Evolutionary conservation across 139 green algal genomes (phyloP).

Genomic region (Chlorella vulgaris): DNA sequence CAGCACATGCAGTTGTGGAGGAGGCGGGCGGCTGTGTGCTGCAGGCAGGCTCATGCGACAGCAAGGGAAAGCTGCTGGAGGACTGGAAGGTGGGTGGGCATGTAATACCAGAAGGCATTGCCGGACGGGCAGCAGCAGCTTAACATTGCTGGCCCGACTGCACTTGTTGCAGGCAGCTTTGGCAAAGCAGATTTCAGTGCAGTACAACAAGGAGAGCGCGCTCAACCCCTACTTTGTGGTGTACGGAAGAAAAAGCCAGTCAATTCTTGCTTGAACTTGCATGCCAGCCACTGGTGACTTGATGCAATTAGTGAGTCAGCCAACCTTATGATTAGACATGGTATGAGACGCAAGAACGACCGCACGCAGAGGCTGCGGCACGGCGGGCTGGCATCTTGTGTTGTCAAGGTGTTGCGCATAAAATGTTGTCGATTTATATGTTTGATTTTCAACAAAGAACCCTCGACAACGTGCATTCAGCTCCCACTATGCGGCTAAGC

Average conservation of each 20-base stretch:
- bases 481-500: slow-evolving; percentile 21
- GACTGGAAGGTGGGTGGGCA: slow-evolving; percentile 74
- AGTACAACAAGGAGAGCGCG: slow-evolving; percentile 86
- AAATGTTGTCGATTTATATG: too few relatives aligned
- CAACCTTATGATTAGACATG: too few relatives aligned
- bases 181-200: slow-evolving; percentile 57
- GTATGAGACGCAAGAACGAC: too few relatives aligned
- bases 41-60: slow-evolving; percentile 75
- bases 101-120: not conserved
- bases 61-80: slow-evolving; percentile 74
- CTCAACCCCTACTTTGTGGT: slow-evolving; percentile 92
- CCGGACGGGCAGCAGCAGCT: not conserved
- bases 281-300: too few relatives aligned
- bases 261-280: too few relatives aligned
- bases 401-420: too few relatives aligned
- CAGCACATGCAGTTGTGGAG: slow-evolving; percentile 82
- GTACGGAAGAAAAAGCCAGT: too few relatives aligned
- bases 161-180: slow-evolving; percentile 57
- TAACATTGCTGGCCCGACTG: not conserved
- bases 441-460: too few relatives aligned
- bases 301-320: too few relatives aligned
- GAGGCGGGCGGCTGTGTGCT: slow-evolving; percentile 85
- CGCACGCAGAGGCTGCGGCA: too few relatives aligned
- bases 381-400: too few relatives aligned
- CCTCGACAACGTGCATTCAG: not conserved